Percentiles rank a stretch among this genome's conserved stretches.
These are phyloP conservation scores for Alternaria sp. DNA, from an alignment of 2,329 filamentous ascomycete genomes.

Conservation along the genomic window DNA sequence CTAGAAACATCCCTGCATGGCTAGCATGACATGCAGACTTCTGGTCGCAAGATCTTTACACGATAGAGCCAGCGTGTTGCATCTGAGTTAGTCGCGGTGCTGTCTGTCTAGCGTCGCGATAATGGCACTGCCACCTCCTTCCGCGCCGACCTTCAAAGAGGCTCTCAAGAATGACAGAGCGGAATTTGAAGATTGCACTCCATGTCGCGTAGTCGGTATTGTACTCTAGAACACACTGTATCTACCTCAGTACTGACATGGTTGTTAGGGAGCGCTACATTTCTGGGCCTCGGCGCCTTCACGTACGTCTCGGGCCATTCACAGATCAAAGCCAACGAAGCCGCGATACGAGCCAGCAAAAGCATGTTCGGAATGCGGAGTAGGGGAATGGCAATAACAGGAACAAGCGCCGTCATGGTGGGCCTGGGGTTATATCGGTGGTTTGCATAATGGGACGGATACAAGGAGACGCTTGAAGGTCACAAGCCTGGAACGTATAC, in stretches of 20 bases:
- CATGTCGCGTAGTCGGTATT: conserved; percentile 74
- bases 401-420: conserved; percentile 49
- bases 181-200: conserved; percentile 67
- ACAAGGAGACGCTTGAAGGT: neutral
- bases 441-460: conserved; percentile 35
- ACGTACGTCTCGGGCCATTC: conserved; percentile 54
- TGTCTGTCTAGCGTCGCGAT: neutral
- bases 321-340: conserved; percentile 51
- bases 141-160: conserved; percentile 35
- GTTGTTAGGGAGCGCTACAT: conserved; percentile 51
- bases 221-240: neutral
- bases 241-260: neutral
- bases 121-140: conserved; percentile 21
- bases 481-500: neutral
- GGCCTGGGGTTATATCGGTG: conserved; percentile 53
- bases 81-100: neutral
- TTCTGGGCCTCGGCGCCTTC: conserved; percentile 55
- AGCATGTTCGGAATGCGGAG: conserved; percentile 51
- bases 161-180: conserved; percentile 40
- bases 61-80: neutral
- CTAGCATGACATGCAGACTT: conserved; percentile 4
- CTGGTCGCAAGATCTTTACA: neutral
- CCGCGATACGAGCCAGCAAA: conserved; percentile 49
- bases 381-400: conserved; percentile 50
- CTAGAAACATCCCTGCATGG: conserved; percentile 6